phyloP scores from a whole-genome alignment of 306 rosid species.

The Glycyrrhiza uralensis region DNA sequence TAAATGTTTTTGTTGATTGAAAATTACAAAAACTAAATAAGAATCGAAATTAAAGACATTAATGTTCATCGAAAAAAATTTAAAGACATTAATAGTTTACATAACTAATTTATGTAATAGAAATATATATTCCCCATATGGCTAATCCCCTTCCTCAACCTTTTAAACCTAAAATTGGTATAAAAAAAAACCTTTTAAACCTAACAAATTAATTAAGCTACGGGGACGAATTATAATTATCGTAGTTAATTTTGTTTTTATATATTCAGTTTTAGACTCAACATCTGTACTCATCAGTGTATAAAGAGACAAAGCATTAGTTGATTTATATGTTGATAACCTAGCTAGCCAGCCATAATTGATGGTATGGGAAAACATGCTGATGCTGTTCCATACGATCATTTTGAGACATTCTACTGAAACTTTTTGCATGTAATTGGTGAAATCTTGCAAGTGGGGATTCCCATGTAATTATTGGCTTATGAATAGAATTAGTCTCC shows the following conservation, averaged over 20 bases:
- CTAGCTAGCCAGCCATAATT: background rate
- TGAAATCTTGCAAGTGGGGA: background rate
- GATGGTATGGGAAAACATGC: slow-evolving; percentile 11
- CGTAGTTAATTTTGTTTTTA: background rate
- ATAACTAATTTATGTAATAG: background rate
- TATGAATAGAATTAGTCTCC: background rate
- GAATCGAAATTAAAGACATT: background rate
- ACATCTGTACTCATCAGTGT: background rate
- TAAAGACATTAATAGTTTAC: background rate
- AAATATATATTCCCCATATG: background rate
- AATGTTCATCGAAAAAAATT: too few species aligned
- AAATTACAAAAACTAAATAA: background rate
- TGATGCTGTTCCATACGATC: background rate
- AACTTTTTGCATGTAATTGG: background rate
- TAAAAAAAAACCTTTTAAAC: background rate
- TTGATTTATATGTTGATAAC: background rate
- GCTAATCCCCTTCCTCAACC: too few species aligned
- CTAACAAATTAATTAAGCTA: background rate
- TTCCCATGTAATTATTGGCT: background rate
- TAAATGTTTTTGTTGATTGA: background rate
- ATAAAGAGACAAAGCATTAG: background rate
- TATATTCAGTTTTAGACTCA: background rate
- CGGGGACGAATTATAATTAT: background rate
- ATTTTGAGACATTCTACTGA: background rate
- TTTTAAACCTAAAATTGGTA: background rate